A percentile compares a stretch with the other conserved stretches of the same genome.
phyloP scores from a whole-genome alignment of 768 basidiomycete species.

The Russula abietina region DNA sequence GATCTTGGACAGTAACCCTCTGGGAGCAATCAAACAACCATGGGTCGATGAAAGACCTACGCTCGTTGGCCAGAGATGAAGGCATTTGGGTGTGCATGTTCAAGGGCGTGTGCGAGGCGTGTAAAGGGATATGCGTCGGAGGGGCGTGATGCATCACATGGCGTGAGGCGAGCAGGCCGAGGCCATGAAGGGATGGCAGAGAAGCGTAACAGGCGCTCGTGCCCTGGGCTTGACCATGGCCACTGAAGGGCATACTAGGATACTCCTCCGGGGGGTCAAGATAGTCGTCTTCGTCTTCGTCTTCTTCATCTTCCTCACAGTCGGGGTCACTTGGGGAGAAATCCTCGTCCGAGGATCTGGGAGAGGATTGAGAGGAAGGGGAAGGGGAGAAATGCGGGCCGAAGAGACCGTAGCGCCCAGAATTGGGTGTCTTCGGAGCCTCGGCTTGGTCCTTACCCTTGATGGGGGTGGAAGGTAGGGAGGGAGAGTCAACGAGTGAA shows the following conservation, averaged over 20 bases:
- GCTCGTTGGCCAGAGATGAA: slow-evolving; percentile 9
- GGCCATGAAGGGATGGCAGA: slow-evolving; percentile 23
- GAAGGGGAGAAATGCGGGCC: slow-evolving; percentile 33
- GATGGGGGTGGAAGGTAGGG: slow-evolving; percentile 7
- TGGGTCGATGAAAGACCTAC: slow-evolving; percentile 14
- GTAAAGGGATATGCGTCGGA: slow-evolving; percentile 11
- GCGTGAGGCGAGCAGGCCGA: slow-evolving; percentile 24
- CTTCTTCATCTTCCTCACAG: slow-evolving; percentile 32
- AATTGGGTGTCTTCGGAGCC: slow-evolving; percentile 32
- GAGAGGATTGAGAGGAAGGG: slow-evolving; percentile 40
- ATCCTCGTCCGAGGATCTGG: slow-evolving; percentile 33
- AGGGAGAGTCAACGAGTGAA: slow-evolving; percentile 16
- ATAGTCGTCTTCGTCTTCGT: slow-evolving; percentile 49
- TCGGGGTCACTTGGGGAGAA: slow-evolving; percentile 18
- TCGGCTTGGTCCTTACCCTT: slow-evolving; percentile 29
- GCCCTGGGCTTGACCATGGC: slow-evolving; percentile 11
- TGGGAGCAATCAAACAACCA: slow-evolving; percentile 19
- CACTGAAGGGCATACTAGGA: slow-evolving; percentile 5
- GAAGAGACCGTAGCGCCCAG: slow-evolving; percentile 63
- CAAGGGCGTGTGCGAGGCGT: slow-evolving; percentile 13
- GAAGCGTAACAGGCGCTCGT: slow-evolving; percentile 15
- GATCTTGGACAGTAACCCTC: not conserved
- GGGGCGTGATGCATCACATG: slow-evolving; percentile 21
- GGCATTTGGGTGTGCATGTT: slow-evolving; percentile 13
- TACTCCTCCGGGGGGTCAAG: slow-evolving; percentile 33